Percentiles rank a stretch among this genome's conserved stretches.
phyloP scores from a whole-genome alignment of 2,329 filamentous ascomycete species.

The Eutypella sp. region DNA sequence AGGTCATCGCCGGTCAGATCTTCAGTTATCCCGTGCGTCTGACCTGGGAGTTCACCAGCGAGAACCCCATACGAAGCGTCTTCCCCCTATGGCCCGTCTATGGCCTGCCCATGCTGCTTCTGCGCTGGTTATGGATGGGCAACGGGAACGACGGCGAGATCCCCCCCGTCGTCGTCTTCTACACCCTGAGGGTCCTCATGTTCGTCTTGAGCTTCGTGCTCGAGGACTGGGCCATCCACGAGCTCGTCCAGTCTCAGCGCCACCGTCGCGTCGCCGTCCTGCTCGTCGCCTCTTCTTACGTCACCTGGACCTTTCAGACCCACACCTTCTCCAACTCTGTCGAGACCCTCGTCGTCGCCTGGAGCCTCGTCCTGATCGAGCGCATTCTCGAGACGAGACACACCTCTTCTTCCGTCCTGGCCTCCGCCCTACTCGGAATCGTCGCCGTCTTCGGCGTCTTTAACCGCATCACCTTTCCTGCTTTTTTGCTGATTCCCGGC shows the following conservation, averaged over 20 bases:
- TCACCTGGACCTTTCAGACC: constrained; percentile 97
- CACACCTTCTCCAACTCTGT: constrained; percentile 98
- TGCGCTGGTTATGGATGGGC: constrained; percentile 90
- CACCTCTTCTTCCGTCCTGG: constrained; percentile 70
- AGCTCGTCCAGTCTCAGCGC: constrained; percentile 73
- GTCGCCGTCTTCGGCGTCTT: constrained; percentile 83
- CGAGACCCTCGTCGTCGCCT: constrained; percentile 87
- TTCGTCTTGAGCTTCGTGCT: constrained; percentile 93
- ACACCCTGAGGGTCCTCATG: constrained; percentile 84
- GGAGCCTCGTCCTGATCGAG: constrained; percentile 88
- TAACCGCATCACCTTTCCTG: constrained; percentile 95
- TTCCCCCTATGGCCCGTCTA: constrained; percentile 97
- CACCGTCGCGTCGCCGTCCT: constrained; percentile 70
- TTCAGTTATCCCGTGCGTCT: constrained; percentile 85
- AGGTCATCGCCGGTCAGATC: constrained; percentile 91
- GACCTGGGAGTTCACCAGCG: constrained; percentile 94
- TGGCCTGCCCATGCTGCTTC: constrained; percentile 84
- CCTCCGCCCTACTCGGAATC: constrained; percentile 73
- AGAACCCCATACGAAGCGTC: constrained; percentile 85
- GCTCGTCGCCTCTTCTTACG: constrained; percentile 90
- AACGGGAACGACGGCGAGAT: constrained; percentile 72
- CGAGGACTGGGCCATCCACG: constrained; percentile 95
- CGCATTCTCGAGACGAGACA: constrained; percentile 68
- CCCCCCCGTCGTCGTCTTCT: constrained; percentile 83
- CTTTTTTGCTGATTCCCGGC: constrained; percentile 81